These are phyloP conservation scores for Aspergillus biplanus DNA, from an alignment of 495 filamentous ascomycete genomes.

Conservation along the genomic window DNA sequence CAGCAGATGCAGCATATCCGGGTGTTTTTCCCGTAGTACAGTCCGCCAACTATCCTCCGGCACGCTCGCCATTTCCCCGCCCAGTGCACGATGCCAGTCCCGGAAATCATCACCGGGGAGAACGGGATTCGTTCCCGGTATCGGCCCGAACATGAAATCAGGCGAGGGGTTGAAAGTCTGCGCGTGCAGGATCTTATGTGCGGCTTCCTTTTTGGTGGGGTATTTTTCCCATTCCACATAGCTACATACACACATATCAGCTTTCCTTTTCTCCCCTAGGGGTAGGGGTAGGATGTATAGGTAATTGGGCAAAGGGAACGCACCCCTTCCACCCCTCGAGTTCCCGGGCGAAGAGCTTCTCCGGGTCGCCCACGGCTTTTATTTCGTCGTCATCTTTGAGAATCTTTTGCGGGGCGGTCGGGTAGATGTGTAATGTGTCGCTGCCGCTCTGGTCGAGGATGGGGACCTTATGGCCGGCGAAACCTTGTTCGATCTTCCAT, in stretches of 20 bases:
- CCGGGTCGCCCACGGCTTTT: conserved; percentile 35
- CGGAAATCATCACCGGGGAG: conserved; percentile 67
- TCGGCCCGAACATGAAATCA: conserved; percentile 61
- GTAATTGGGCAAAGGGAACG: not conserved
- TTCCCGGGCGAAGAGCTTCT: conserved; percentile 41
- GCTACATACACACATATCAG: conserved; percentile 21
- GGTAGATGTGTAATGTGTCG: conserved; percentile 29
- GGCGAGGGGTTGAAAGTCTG: conserved; percentile 61
- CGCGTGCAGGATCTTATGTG: conserved; percentile 56
- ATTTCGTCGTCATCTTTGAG: conserved; percentile 42
- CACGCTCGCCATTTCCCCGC: conserved; percentile 49
- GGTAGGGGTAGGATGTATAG: conserved; percentile 3
- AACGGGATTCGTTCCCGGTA: conserved; percentile 66
- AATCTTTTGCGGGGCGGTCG: conserved; percentile 23
- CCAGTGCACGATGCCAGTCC: conserved; percentile 64
- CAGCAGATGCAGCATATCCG: conserved; percentile 69
- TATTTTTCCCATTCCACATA: conserved; percentile 74
- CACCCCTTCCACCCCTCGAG: conserved; percentile 42
- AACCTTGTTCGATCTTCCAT: conserved; percentile 58
- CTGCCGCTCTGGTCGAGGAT: conserved; percentile 49
- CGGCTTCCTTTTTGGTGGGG: conserved; percentile 64
- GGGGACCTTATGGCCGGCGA: conserved; percentile 48
- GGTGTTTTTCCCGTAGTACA: conserved; percentile 62
- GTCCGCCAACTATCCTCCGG: conserved; percentile 60
- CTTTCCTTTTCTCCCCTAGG: no score